phyloP scores from a whole-genome alignment of 2,329 filamentous ascomycete species.

The Elsinoe batatas region DNA sequence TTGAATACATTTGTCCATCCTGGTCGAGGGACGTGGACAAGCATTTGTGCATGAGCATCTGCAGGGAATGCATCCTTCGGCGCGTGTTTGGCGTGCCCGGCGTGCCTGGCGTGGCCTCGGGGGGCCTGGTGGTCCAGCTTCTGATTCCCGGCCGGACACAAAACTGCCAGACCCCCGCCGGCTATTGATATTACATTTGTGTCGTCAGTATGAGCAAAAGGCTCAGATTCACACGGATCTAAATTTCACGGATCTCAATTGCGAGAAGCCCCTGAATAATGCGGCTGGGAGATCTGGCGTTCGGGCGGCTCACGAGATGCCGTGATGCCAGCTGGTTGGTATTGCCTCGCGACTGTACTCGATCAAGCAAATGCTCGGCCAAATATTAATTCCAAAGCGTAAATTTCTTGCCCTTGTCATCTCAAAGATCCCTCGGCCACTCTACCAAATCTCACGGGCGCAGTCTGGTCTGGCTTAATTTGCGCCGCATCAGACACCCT shows the following conservation, averaged over 20 bases:
- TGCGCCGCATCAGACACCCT: not conserved
- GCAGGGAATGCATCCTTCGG: not conserved
- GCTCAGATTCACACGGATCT: conserved; percentile 5
- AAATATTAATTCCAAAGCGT: not conserved
- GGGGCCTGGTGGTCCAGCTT: too few relatives aligned
- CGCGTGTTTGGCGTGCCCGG: not conserved
- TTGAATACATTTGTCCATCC: too few relatives aligned
- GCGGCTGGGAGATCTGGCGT: not conserved
- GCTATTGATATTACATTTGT: conserved; percentile 11
- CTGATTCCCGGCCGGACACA: too few relatives aligned
- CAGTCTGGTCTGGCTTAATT: not conserved
- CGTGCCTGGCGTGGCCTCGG: not conserved
- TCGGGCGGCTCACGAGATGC: not conserved
- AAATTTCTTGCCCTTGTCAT: not conserved
- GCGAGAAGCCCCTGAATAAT: not conserved
- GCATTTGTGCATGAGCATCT: conserved; percentile 5
- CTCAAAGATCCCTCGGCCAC: not conserved
- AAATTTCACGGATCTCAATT: conserved; percentile 11
- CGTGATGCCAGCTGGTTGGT: not conserved
- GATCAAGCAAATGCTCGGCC: too few relatives aligned
- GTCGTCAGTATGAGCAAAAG: conserved; percentile 9
- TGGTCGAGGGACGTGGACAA: not conserved
- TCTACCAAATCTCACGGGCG: not conserved
- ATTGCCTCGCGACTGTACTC: too few relatives aligned
- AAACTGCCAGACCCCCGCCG: not conserved